Conservation (phyloP, 768 basidiomycete species). For the Phlebiopsis gigantea region DNA sequence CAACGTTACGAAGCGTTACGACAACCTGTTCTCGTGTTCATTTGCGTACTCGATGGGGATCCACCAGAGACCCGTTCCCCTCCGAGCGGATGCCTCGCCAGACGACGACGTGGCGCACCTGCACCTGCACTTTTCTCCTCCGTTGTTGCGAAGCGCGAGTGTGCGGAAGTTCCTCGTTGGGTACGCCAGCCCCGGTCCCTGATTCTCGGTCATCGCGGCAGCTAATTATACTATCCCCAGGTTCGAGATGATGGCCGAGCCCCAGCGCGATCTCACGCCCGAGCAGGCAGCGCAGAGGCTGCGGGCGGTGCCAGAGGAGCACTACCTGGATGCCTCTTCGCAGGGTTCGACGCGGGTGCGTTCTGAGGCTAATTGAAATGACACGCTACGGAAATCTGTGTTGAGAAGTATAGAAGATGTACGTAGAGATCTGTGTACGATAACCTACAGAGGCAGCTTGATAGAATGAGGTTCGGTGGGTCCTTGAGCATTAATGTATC, state of each 20-base stretch:
- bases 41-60: constrained; percentile 96
- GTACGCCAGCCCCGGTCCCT: constrained; percentile 34
- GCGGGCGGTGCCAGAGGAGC: constrained; percentile 48
- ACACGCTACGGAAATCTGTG: neutral
- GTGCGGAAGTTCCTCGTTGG: constrained; percentile 90
- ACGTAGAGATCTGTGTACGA: neutral
- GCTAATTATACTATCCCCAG: constrained; percentile 31
- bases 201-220: neutral
- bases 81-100: constrained; percentile 22
- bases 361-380: neutral
- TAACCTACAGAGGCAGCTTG: too few relatives aligned
- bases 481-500: too few relatives aligned
- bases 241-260: constrained; percentile 87
- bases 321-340: constrained; percentile 52
- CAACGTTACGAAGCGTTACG: constrained; percentile 60
- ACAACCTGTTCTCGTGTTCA: constrained; percentile 77
- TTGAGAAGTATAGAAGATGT: neutral
- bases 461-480: too few relatives aligned
- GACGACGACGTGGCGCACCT: constrained; percentile 63
- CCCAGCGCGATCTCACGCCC: constrained; percentile 84
- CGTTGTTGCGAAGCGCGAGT: constrained; percentile 73
- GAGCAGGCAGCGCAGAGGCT: constrained; percentile 78
- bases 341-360: too few relatives aligned
- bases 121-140: constrained; percentile 85
- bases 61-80: constrained; percentile 73